phyloP scores from a whole-genome alignment of 1,139 yeast species.

The Kazachstania sp. region DNA sequence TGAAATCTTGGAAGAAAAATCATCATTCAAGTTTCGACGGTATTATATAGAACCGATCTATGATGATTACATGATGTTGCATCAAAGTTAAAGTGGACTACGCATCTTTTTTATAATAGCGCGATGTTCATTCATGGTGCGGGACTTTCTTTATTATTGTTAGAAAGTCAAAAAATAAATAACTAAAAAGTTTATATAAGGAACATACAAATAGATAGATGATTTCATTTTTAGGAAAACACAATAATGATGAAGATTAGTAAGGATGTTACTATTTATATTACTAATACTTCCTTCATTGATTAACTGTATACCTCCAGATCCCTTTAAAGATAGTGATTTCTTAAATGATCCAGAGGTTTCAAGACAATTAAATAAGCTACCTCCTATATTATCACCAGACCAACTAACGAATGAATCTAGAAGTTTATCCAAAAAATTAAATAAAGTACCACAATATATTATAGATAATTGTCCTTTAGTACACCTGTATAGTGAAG shows the following conservation, averaged over 20 bases:
- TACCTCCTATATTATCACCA: slow-evolving; percentile 22
- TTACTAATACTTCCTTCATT: not conserved
- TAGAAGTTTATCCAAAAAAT: slow-evolving; percentile 15
- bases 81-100: too few relatives aligned
- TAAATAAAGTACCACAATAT: slow-evolving; percentile 62
- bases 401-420: slow-evolving; percentile 20
- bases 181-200: not conserved
- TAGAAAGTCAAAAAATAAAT: not conserved
- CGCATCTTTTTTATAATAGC: too few relatives aligned
- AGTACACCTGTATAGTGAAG: slow-evolving; percentile 85
- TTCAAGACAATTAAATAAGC: not conserved
- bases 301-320: slow-evolving; percentile 4
- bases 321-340: slow-evolving; percentile 16
- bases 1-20: slow-evolving; percentile 21
- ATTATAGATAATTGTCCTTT: slow-evolving; percentile 67
- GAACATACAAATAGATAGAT: not conserved
- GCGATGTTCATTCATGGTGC: not conserved
- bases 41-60: slow-evolving; percentile 1
- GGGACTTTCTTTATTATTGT: not conserved
- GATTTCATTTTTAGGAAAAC: not conserved
- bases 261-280: not conserved
- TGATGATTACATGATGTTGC: too few relatives aligned
- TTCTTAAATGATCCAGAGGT: slow-evolving; percentile 5
- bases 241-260: slow-evolving; percentile 5
- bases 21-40: slow-evolving; percentile 19